phyloP scores from a whole-genome alignment of 352 stramenopile genomes.

The Globisporangium rhizosaccharum region DNA sequence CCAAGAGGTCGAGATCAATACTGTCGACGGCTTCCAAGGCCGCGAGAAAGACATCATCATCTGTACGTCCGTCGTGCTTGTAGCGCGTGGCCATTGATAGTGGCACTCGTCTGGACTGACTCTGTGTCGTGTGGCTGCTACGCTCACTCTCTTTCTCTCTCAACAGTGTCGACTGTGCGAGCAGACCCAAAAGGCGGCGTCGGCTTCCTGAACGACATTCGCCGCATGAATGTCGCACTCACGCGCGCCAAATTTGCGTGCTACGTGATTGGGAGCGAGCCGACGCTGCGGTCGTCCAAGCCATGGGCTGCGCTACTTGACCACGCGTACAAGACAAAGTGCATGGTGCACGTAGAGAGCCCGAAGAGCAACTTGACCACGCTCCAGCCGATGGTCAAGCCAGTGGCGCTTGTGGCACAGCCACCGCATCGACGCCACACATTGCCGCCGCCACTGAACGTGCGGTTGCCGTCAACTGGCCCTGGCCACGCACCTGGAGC shows the following conservation, averaged over 20 bases:
- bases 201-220: slow-evolving; percentile 86
- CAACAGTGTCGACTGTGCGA: slow-evolving; percentile 80
- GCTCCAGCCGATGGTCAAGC: slow-evolving; percentile 53
- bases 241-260: slow-evolving; percentile 86
- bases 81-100: neutral
- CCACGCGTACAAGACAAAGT: slow-evolving; percentile 51
- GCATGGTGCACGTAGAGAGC: slow-evolving; percentile 82
- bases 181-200: slow-evolving; percentile 75
- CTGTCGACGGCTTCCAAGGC: slow-evolving; percentile 91
- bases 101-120: neutral
- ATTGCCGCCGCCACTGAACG: slow-evolving; percentile 7
- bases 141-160: neutral
- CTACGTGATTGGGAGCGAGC: slow-evolving; percentile 84
- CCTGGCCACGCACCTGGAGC: neutral
- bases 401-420: slow-evolving; percentile 13
- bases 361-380: slow-evolving; percentile 71
- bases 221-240: slow-evolving; percentile 86
- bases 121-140: neutral
- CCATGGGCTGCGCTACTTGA: slow-evolving; percentile 78
- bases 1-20: slow-evolving; percentile 89
- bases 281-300: slow-evolving; percentile 77
- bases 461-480: slow-evolving; percentile 1
- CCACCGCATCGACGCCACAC: slow-evolving; percentile 5
- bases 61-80: slow-evolving; percentile 32
- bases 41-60: slow-evolving; percentile 91